phyloP scores from a whole-genome alignment of 2,329 filamentous ascomycete genomes.

The Talaromyces islandicus region DNA sequence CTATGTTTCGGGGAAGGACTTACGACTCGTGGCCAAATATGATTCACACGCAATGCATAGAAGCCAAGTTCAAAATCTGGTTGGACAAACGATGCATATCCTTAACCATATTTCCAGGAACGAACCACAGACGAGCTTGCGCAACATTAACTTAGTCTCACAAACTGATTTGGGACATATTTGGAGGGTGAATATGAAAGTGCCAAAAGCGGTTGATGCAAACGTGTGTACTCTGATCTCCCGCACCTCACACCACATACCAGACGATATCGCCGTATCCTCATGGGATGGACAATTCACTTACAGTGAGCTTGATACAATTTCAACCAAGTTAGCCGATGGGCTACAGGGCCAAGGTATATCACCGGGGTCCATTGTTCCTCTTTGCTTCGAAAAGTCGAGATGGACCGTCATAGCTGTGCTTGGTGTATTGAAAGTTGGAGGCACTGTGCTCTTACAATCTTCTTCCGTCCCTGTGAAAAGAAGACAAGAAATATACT shows the following conservation, averaged over 20 bases:
- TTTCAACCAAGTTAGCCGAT: conserved; percentile 23
- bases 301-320: conserved; percentile 19
- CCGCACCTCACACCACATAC: conserved; percentile 10
- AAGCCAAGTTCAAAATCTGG: neutral
- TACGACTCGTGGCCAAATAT: neutral
- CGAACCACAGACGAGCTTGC: neutral
- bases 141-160: neutral
- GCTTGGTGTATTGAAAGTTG: conserved; percentile 18
- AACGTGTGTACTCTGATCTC: conserved; percentile 13
- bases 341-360: conserved; percentile 24
- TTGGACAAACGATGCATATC: neutral
- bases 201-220: neutral
- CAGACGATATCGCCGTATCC: conserved; percentile 13
- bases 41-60: neutral
- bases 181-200: neutral
- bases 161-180: neutral
- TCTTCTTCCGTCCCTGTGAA: neutral
- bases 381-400: conserved; percentile 23
- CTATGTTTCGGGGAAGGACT: neutral
- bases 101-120: neutral
- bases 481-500: neutral
- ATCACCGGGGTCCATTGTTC: conserved; percentile 15
- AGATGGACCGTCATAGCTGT: conserved; percentile 6
- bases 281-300: conserved; percentile 22
- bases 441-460: conserved; percentile 5